A percentile compares a stretch with the other conserved stretches of the same genome.
phyloP scores from a whole-genome alignment of 2,329 filamentous ascomycete genomes.

The Stagonosporopsis chrysanthemi region DNA sequence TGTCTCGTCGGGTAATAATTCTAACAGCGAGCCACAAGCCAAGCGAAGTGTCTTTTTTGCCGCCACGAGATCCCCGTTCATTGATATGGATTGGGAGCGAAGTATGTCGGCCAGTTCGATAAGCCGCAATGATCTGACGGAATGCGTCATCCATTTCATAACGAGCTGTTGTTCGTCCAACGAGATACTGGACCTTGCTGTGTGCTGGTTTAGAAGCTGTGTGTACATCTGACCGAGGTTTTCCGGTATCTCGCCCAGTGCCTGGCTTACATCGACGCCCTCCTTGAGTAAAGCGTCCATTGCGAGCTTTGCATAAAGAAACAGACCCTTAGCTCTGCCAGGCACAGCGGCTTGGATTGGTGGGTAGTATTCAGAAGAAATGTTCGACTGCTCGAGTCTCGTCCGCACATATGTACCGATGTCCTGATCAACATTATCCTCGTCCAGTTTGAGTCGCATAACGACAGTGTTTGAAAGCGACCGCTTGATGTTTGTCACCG shows the following conservation, averaged over 20 bases:
- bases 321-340: background rate
- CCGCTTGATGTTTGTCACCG: constrained; percentile 43
- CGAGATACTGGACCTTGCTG: background rate
- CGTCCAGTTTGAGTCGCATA: constrained; percentile 35
- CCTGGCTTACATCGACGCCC: background rate
- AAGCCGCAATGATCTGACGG: background rate
- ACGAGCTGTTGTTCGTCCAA: background rate
- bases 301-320: background rate
- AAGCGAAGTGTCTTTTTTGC: background rate
- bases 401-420: background rate
- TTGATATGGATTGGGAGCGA: too few relatives aligned
- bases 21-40: background rate
- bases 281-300: background rate
- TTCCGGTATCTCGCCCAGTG: background rate
- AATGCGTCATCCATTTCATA: background rate
- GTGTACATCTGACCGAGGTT: background rate
- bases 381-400: background rate
- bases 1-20: background rate
- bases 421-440: background rate
- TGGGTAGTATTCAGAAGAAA: background rate
- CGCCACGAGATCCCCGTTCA: background rate
- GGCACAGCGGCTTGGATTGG: background rate
- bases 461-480: background rate
- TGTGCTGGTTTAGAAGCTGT: background rate
- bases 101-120: background rate